Evolutionary conservation across 176 grass and related monocot genomes (phyloP).

Genomic region (Triticum dicoccoides): DNA sequence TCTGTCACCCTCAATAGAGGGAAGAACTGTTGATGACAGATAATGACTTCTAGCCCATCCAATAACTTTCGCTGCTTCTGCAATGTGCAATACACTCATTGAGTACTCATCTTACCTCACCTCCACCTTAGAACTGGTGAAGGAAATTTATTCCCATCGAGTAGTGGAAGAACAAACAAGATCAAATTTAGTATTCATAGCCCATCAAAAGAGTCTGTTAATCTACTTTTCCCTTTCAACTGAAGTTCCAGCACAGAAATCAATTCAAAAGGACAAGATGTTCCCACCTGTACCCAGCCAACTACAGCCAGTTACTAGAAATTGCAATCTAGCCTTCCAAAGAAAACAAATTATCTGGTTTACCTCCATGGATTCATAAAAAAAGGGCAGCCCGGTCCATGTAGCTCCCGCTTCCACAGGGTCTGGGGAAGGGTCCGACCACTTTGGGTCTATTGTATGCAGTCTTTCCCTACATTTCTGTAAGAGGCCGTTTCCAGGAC

Average conservation of each 20-base stretch:
- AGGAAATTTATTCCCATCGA: neutral
- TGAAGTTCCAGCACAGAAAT: neutral
- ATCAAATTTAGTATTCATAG: constrained; percentile 7
- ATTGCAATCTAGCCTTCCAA: neutral
- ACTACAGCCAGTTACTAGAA: constrained; percentile 10
- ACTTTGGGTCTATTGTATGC: too few species aligned
- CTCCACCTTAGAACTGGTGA: neutral
- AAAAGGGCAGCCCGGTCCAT: too few species aligned
- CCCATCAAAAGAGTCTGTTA: neutral
- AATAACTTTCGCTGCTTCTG: constrained; percentile 79
- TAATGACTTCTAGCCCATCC: constrained; percentile 94
- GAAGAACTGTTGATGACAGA: constrained; percentile 63
- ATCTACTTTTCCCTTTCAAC: neutral
- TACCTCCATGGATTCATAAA: constrained; percentile 2
- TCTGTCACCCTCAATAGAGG: constrained; percentile 55
- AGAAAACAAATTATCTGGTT: neutral
- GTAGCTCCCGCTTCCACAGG: too few species aligned
- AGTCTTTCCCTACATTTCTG: too few species aligned
- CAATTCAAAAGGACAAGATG: neutral
- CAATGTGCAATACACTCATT: constrained; percentile 24
- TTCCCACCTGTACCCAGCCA: constrained; percentile 7
- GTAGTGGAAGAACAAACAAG: constrained; percentile 5
- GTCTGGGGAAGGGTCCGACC: too few species aligned
- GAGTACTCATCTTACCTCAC: constrained; percentile 26
- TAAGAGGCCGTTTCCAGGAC: too few species aligned